Conservation (phyloP, 257 asterid species). For the Linderniella brevidens region DNA sequence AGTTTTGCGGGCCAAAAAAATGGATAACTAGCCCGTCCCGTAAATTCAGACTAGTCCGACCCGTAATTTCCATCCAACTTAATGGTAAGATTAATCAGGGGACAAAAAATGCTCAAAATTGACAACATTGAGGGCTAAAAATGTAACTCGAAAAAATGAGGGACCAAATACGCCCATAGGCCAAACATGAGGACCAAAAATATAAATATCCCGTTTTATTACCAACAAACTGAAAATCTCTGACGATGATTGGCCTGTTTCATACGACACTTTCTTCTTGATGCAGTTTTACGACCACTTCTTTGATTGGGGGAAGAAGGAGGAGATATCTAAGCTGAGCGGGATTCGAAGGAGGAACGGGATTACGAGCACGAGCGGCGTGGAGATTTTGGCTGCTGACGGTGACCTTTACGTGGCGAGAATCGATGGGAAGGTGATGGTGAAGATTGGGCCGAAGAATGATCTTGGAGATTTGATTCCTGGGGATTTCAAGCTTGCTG, state of each 20-base stretch:
- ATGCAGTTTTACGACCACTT: conserved; percentile 72
- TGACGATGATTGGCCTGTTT: neutral
- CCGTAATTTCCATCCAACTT: too few species aligned
- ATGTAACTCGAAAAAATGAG: too few species aligned
- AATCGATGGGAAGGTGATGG: conserved; percentile 41
- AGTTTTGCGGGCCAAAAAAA: too few species aligned
- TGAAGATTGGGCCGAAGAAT: conserved; percentile 46
- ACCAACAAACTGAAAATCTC: neutral
- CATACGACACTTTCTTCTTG: neutral
- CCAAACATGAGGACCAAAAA: too few species aligned
- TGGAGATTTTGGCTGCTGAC: conserved; percentile 60
- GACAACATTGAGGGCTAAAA: too few species aligned
- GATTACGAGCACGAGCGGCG: conserved; percentile 33
- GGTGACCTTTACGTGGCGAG: conserved; percentile 58
- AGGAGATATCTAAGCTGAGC: conserved; percentile 28
- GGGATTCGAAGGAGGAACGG: conserved; percentile 40
- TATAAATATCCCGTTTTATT: too few species aligned
- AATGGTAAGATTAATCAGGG: too few species aligned
- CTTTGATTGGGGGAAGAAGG: conserved; percentile 61
- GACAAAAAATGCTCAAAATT: too few species aligned
- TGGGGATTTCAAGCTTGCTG: conserved; percentile 23
- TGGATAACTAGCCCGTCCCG: too few species aligned
- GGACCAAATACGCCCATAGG: too few species aligned
- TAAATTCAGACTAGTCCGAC: too few species aligned
- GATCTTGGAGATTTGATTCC: conserved; percentile 57